Base-by-base conservation (phyloP, 1,284 basidiomycete species). In the Papiliotrema terrestris region DNA sequence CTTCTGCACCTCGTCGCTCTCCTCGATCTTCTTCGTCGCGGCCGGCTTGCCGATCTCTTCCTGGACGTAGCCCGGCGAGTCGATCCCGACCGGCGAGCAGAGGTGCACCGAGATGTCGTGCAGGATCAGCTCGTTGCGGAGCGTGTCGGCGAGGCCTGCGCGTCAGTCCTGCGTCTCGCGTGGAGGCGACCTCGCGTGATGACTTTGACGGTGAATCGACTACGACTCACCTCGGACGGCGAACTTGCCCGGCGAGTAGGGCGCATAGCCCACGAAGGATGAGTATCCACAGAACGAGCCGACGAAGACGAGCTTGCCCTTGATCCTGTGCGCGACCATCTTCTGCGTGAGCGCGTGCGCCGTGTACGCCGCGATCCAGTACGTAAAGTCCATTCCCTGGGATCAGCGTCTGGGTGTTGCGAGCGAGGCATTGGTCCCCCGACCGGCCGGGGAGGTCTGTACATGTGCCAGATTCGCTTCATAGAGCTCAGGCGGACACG, bases 201-300 rank as follows among this genome's bases (percentile, higher is more conserved):
- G n/a, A n/a, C n/a, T 38, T 38, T n/a, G n/a, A 38, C 37, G n/a
- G n/a, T 38, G 13, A 38, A n/a, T 32, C 29, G 29, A 32, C 29
- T 6, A 6, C 47, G 38, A 56, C 69, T 48, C 65, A 89, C 91
- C 93, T 78, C 92, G 80, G 15, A 97, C 76, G 11, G 95, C 95
- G 65, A 88, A 87, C 74, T 97, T 98, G 47, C 86, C 88, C 0
- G 94, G 91, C 1, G 89, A 80, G 72, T 98, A 98, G 2, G 86
- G 82, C 3, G 87, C 81, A 67, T 89, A 98, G 0, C 95, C 94
- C 17, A 89, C 79, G 49, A 97, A 81, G 1, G 85, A 83, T 79
- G 92, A 87, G 62, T 88, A 85, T 0, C 87, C 88, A 15, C 95
- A 74, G n/a, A 86, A 82, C 0, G 90, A 93, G 8, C 86, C 86